A percentile compares a stretch with the other conserved stretches of the same genome.
Conservation (phyloP, 1,284 basidiomycete genomes). For the Inonotus hispidus region DNA sequence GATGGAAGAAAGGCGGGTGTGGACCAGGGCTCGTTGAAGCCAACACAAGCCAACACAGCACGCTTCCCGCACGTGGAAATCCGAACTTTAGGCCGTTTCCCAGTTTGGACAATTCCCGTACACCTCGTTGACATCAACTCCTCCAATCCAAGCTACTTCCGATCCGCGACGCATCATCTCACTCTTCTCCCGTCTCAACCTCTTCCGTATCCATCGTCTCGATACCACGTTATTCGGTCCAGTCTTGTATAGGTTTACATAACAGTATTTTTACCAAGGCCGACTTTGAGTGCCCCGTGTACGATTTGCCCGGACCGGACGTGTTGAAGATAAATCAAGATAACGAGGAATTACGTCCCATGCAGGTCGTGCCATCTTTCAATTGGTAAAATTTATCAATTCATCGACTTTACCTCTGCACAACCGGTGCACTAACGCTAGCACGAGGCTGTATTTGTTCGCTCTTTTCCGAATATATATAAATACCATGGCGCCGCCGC, state of each 20-base stretch:
- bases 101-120: not conserved
- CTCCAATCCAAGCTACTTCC: not conserved
- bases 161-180: no score
- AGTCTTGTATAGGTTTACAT: no score
- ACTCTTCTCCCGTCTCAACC: no score
- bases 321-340: not conserved
- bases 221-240: no score
- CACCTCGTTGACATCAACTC: not conserved
- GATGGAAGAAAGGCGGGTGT: not conserved
- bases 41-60: not conserved
- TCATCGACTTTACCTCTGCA: not conserved
- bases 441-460: not conserved
- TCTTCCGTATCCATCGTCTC: no score
- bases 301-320: not conserved
- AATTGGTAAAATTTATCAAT: not conserved
- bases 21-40: not conserved
- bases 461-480: not conserved
- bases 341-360: not conserved
- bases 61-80: not conserved
- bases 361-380: no score
- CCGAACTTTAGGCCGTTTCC: not conserved
- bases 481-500: not conserved
- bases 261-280: no score
- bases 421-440: not conserved
- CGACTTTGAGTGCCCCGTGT: not conserved